A percentile compares a stretch with the other conserved stretches of the same genome.
These are phyloP conservation scores for Fraxinus sp. DNA, from an alignment of 305 asterid species.

Conservation along the genomic window DNA sequence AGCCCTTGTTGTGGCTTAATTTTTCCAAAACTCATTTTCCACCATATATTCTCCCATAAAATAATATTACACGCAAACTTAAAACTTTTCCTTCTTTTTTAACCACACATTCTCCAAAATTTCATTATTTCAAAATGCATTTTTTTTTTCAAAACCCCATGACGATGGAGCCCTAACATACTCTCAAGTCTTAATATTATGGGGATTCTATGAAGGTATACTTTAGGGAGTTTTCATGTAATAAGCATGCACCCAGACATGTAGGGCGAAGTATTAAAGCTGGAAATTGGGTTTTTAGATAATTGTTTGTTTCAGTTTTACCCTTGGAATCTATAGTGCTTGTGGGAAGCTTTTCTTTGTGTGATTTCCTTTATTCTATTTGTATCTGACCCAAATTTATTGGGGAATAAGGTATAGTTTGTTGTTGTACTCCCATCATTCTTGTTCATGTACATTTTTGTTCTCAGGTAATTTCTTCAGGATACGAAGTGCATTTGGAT, in stretches of 20 bases:
- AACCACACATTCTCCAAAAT: not conserved
- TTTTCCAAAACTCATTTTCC: not conserved
- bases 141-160: no score
- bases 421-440: not conserved
- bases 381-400: not conserved
- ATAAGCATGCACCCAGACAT: not conserved
- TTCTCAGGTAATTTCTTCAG: slow-evolving; percentile 82
- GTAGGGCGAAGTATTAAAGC: not conserved
- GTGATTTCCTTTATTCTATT: not conserved
- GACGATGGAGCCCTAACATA: no score
- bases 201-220: not conserved
- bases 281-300: not conserved
- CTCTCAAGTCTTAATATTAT: not conserved
- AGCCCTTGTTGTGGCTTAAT: not conserved
- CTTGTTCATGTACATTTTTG: slow-evolving; percentile 11
- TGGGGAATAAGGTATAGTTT: not conserved
- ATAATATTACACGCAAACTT: not conserved
- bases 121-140: not conserved
- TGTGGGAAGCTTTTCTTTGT: not conserved
- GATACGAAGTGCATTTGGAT: slow-evolving; percentile 86
- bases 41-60: not conserved
- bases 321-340: not conserved
- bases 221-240: not conserved
- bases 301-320: not conserved
- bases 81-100: not conserved